Evolutionary conservation across 2,329 filamentous ascomycete species (phyloP), one percentile per base, ranked within the genome.

Genomic region (Rachicladosporium sp.): DNA sequence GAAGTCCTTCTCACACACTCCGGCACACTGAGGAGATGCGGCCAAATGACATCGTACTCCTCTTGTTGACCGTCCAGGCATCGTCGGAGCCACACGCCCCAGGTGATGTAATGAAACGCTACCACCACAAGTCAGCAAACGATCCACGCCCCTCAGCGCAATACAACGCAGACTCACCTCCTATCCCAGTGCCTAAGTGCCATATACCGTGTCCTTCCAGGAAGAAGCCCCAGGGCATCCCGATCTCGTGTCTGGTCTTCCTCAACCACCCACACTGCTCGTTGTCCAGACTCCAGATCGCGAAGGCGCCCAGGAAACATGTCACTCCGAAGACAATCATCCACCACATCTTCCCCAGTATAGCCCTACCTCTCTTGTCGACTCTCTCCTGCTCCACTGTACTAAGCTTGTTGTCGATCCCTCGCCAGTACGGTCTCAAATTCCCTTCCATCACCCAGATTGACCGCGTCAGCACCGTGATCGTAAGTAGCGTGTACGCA

Each of bases 81-180:
- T 46, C 81, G 78, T 31, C 83, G 74, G 11, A 91, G 69, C 80
- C 83, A 89, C 19, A 88, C 77, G 10, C 83, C 80, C 84, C 85
- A 93, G 10, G 35, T 32, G 35, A 93, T 85, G 56, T 89, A 86
- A 55, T 80, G 82, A 59, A 93, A 93, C 10, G 36, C 30, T 33
- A n/a, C 15, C 15, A 36, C 12, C 21, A 23, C 3, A 27, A 34
- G 33, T 40, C 29, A 36, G 33, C 19, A 36, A n/a, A 21, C 35
- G 6, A 37, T 10, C 27, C 13, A 31, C 19, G 19, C 9, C 31
- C 6, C 33, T n/a, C 27, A 37, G 6, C 12, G 23, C 30, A 9
- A 8, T 11, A 11, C 19, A 31, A 38, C 9, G 19, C 21, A 15
- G 31, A 38, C 40, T 42, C 33, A 42, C 10, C 38, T 56, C 85